Base-by-base conservation (phyloP, 192 early-diverging fungal species). In the Mortierella antarctica region DNA sequence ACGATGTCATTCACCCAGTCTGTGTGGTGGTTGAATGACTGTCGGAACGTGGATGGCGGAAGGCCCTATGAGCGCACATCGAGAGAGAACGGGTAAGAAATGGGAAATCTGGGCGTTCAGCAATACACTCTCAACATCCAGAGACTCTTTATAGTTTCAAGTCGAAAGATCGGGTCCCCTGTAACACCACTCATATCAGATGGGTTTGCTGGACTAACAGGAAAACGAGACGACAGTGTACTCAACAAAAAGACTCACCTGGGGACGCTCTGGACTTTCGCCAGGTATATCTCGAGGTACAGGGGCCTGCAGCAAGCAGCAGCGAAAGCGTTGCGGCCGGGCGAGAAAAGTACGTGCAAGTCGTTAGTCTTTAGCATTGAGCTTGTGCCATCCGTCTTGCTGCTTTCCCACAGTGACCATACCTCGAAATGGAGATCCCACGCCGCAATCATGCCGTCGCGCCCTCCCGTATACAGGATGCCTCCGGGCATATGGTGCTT, bases 1-100 rank as follows among this genome's bases (percentile, higher is more conserved):
- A 90, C 89, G 54, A 99, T 88, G 65, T 97, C 98, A 81, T 98
- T 99, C 8, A 99, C 92, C 98, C 98, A 99, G 83, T 98, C 96
- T 8, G 91, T 93, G 71, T 99, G 98, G 58, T 93, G 88, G 72
- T 93, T 88, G 62, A 87, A 93, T 39, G 89, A 90, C 17, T 86
- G 87, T 13, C 90, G 82, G 70, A 90, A 90, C 2, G 91, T 90
- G 5, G 96, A 88, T 53, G 84, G 86, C 41, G 87, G 87, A 31
- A 83, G 77, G 42, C 53, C 62, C 66, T 80, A 63, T 17, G 54
- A n/a, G 20, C 15, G 41, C 21, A 17, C n/a, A 45, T 31, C 31
- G 31, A 31, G 31, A 55, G n/a, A 55, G 0, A n/a, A 21, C 8
- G 54, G 23, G n/a, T 20, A 12, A 51, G 50, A 51, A n/a, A 51